These are phyloP conservation scores for Cryptosporidium meleagridis DNA, from an alignment of 169 alveolate species.

Conservation along the genomic window DNA sequence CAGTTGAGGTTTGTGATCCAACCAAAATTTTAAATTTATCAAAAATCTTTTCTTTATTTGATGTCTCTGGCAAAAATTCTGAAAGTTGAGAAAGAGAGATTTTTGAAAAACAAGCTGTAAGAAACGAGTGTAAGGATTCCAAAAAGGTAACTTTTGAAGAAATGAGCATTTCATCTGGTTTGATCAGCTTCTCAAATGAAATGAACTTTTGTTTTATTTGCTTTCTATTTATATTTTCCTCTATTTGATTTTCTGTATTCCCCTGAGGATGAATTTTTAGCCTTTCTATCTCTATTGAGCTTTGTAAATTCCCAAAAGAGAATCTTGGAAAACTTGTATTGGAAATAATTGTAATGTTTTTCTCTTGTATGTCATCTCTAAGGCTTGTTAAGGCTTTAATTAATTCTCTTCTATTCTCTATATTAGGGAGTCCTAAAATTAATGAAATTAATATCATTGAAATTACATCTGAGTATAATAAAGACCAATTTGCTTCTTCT, in stretches of 20 bases:
- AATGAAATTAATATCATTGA: conserved; percentile 51
- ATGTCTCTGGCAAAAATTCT: background rate
- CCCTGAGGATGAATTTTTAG: background rate
- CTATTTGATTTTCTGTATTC: background rate
- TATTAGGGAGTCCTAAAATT: conserved; percentile 31
- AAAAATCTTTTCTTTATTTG: conserved; percentile 8
- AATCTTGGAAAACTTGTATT: conserved; percentile 46
- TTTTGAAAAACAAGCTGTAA: conserved; percentile 12
- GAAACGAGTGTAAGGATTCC: conserved; percentile 35
- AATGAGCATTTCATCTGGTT: conserved; percentile 46
- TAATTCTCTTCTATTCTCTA: conserved; percentile 7
- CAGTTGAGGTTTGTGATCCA: conserved; percentile 64
- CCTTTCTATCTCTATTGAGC: background rate
- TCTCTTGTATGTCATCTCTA: conserved; percentile 17
- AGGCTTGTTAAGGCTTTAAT: conserved; percentile 3
- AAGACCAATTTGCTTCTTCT: conserved; percentile 56
- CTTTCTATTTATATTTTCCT: background rate
- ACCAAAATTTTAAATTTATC: background rate
- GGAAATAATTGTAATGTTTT: conserved; percentile 5
- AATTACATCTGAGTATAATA: conserved; percentile 46
- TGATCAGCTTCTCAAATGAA: conserved; percentile 28
- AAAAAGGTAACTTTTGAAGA: conserved; percentile 41
- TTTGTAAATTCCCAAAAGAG: conserved; percentile 17
- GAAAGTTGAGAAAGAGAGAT: background rate
- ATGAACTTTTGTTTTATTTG: conserved; percentile 14